Evolutionary conservation across 352 stramenopile species (phyloP), one percentile per base, ranked within the genome.

Genomic region (Globisporangium iwayamae): DNA sequence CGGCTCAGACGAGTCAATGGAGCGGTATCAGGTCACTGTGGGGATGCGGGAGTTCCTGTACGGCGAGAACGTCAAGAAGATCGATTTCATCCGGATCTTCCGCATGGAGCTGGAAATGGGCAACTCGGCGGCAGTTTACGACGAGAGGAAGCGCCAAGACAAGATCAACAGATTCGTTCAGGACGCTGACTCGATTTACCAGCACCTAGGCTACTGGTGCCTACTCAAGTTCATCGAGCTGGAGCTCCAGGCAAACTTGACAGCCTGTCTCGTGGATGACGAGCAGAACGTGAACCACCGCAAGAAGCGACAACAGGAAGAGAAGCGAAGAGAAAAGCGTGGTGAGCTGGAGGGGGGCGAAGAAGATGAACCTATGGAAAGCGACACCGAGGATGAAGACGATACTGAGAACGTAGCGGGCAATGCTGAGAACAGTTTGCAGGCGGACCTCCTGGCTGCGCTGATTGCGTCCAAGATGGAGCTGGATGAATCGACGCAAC

Each of bases 191-290:
- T 63, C 67, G 0, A 76, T 94, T 5, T 80, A 88, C 38, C 14
- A 71, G 38, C 81, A 92, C 43, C 63, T 96, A 3, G 87, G 87
- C 0, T 56, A 79, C 28, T 96, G 85, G 85, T 96, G 87, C 65
- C 57, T 96, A 36, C 74, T 89, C 69, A 93, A 93, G 53, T 91
- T 82, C 65, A 70, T 94, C 14, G 83, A 93, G 53, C 45, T 93
- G 25, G 85, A 96, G 56, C 65, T 96, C 30, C 83, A 90, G 55
- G 65, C 58, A 6, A 90, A 90, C 59, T 68, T 93, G n/a, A 78
- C 81, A 14, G 83, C 85, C 8, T 91, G 81, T 60, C 72, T 90
- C 45, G 67, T 91, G 0, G 68, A 85, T 18, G 84, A 91, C 46
- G 22, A 61, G 0, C 71, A 88, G 36, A 91, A 90, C 50, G 70